Evolutionary conservation across 352 stramenopile genomes (phyloP).

Genomic region (Pythium folliculosum): DNA sequence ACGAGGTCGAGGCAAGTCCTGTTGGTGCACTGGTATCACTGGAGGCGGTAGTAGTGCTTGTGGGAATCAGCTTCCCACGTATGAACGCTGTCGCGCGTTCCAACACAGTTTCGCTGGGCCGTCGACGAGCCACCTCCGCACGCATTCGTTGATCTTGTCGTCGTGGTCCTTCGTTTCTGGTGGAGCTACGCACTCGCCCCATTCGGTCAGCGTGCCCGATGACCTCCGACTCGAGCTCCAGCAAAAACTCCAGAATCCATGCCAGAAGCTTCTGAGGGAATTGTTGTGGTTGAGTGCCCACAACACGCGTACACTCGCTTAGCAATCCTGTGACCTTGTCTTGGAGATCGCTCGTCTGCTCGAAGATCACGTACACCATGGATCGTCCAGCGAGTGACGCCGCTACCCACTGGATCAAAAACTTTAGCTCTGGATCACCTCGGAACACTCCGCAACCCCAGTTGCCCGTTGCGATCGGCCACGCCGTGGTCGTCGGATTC

Average conservation of each 20-base stretch:
- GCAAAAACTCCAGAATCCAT: conserved; percentile 23
- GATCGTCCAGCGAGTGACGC: conserved; percentile 50
- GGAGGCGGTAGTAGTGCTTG: background rate
- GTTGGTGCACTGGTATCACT: background rate
- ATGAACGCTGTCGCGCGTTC: conserved; percentile 12
- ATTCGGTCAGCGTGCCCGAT: background rate
- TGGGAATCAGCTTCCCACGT: background rate
- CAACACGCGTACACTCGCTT: background rate
- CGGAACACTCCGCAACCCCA: conserved; percentile 83
- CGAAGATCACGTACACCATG: conserved; percentile 67
- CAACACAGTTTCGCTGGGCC: background rate
- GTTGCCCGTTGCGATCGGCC: conserved; percentile 73
- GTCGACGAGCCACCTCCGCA: background rate
- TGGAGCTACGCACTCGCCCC: background rate
- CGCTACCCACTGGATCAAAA: conserved; percentile 82
- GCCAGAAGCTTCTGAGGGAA: conserved; percentile 10
- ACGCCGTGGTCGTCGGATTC: conserved; percentile 27
- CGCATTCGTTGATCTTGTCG: background rate
- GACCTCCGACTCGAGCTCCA: conserved; percentile 1
- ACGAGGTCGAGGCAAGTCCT: too few species aligned
- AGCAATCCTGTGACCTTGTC: conserved; percentile 37
- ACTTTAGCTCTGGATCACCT: conserved; percentile 76
- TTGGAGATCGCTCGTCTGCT: conserved; percentile 44
- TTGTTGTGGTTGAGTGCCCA: background rate
- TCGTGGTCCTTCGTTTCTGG: background rate